These are phyloP conservation scores for Pilaira anomala DNA, from an alignment of 192 early-diverging fungal genomes.

Conservation along the genomic window DNA sequence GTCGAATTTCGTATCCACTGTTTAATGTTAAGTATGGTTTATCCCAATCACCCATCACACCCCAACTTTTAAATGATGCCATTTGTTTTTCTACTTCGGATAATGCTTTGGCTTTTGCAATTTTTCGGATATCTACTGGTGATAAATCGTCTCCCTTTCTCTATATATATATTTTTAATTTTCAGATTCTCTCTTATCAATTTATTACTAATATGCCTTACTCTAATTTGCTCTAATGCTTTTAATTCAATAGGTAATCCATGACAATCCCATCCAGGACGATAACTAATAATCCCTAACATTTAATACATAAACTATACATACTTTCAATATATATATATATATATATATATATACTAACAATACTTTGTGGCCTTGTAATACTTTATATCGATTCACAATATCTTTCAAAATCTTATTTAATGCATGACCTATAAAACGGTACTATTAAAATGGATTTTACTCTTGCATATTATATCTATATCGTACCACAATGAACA, in stretches of 20 bases:
- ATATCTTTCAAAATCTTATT: conserved; percentile 85
- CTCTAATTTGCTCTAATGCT: conserved; percentile 59
- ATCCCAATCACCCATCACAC: conserved; percentile 76
- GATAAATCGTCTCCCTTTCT: conserved; percentile 25
- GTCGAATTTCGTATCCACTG: conserved; percentile 69
- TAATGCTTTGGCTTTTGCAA: conserved; percentile 59
- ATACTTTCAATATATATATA: not conserved
- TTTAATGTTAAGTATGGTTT: conserved; percentile 68
- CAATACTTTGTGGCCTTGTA: conserved; percentile 66
- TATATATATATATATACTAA: conserved; percentile 27
- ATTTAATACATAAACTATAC: not conserved
- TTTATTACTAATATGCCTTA: conserved; percentile 5
- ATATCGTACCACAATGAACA: conserved; percentile 56
- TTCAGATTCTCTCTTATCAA: too few relatives aligned
- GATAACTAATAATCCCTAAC: conserved; percentile 45
- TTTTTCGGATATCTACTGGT: conserved; percentile 48
- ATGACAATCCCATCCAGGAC: conserved; percentile 81
- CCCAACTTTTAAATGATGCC: conserved; percentile 58
- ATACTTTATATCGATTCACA: conserved; percentile 67
- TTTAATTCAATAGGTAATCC: conserved; percentile 82
- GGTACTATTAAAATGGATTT: too few relatives aligned
- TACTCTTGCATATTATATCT: not conserved
- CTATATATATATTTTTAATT: not conserved
- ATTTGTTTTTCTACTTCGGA: conserved; percentile 58
- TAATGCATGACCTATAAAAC: conserved; percentile 59